These are phyloP conservation scores for Pseudotsuga menziesii DNA, from an alignment of 75 land plant genomes.

Conservation along the genomic window DNA sequence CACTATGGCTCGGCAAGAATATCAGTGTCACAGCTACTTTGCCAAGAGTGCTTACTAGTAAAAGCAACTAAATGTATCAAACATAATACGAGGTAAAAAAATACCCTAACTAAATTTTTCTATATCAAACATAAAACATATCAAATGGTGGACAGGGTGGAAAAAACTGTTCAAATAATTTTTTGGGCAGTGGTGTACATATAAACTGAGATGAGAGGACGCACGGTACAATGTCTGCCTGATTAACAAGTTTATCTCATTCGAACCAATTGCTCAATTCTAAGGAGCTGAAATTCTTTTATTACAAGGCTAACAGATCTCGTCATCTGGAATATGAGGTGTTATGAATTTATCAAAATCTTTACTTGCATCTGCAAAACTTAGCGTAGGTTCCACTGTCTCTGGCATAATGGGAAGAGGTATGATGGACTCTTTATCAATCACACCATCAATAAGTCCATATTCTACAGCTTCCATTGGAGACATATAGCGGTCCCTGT, in stretches of 20 bases:
- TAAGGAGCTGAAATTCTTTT: neutral
- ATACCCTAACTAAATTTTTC: neutral
- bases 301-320: constrained; percentile 53
- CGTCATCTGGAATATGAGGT: constrained; percentile 90
- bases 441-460: constrained; percentile 90
- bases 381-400: constrained; percentile 41
- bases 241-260: neutral
- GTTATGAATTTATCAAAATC: constrained; percentile 60
- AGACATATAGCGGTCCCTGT: constrained; percentile 92
- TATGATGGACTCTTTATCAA: constrained; percentile 79
- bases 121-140: neutral
- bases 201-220: neutral
- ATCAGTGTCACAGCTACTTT: too few species aligned
- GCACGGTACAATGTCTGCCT: neutral
- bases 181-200: neutral
- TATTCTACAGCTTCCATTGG: constrained; percentile 96
- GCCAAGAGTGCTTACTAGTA: too few species aligned
- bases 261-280: neutral
- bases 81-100: neutral
- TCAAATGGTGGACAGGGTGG: neutral
- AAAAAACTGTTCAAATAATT: too few species aligned
- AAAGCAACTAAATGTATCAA: too few species aligned
- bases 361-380: constrained; percentile 32
- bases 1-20: too few species aligned
- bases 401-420: constrained; percentile 63